Percentiles rank a stretch among this genome's conserved stretches.
Evolutionary conservation across 192 early-diverging fungal genomes (phyloP).

Genomic region (Rhizophagus clarus): DNA sequence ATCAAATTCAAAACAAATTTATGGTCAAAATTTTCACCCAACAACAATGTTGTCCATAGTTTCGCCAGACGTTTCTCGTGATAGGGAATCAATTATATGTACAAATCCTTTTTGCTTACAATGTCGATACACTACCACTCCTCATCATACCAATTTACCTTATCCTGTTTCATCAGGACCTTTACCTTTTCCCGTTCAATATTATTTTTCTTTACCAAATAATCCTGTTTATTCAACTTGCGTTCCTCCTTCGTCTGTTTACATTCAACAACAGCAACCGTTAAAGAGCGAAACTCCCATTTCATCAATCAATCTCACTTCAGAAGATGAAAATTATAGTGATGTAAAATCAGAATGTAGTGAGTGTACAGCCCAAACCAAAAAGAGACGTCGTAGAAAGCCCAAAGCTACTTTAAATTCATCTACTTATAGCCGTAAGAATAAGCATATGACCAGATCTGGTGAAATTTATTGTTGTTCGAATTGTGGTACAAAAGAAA

Average conservation of each 20-base stretch:
- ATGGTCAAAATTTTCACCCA: neutral
- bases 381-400: neutral
- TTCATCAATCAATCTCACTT: neutral
- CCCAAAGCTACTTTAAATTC: neutral
- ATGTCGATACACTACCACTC: neutral
- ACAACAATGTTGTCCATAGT: neutral
- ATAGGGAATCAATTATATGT: neutral
- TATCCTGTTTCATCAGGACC: neutral
- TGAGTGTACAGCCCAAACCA: neutral
- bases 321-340: neutral
- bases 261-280: neutral
- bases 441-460: neutral
- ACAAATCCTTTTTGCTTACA: neutral
- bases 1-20: neutral
- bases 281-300: neutral
- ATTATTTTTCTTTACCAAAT: conserved; percentile 5
- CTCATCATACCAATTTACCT: neutral
- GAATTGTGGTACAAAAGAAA: conserved; percentile 26
- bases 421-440: neutral
- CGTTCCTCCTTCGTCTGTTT: neutral
- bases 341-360: neutral
- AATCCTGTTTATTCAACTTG: neutral
- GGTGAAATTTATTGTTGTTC: conserved; percentile 28
- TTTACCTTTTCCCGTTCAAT: neutral
- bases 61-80: neutral